Evolutionary conservation across 2,329 filamentous ascomycete genomes (phyloP), one percentile per base, ranked within the genome.

Genomic region (Fonsecaea erecta): DNA sequence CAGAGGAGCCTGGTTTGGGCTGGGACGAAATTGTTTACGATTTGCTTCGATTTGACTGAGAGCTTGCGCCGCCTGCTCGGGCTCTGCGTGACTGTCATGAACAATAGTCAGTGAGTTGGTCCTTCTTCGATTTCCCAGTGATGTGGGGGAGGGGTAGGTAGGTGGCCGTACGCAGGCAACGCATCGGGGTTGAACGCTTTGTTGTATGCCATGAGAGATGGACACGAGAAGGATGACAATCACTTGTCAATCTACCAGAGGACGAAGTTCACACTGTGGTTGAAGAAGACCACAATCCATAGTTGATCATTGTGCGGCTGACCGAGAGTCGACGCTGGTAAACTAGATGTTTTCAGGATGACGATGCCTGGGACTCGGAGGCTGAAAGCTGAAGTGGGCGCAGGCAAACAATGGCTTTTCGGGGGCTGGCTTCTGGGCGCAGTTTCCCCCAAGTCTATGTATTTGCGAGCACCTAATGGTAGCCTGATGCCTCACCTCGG

Each of bases 151-250:
- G 55, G 58, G 48, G 62, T 55, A 7, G 48, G 62, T 55, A 7
- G 12, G 40, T 32, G 32, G 62, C 80, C 89, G 81, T 84, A 95
- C 90, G 92, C 92, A 76, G 94, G 94, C 70, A 99, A 87, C 76
- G 93, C 91, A 82, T 99, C 94, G 35, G 93, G 93, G 78, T 99
- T 96, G 82, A 93, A 95, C 62, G 90, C 87, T 77, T 88, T 88
- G 80, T 96, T 96, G 84, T 98, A 98, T 63, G 94, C 94, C 94
- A 98, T 98, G 18, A 35, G 48, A 9, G 28, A 57, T 37, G n/a
- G n/a, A 16, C 3, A 11, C 11, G 21, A 14, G 24, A 11, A 52
- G 55, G 12, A 52, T 30, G 11, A 48, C n/a, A 35, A 12, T 34
- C 1, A 12, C 9, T 4, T 7, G 12, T 37, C 24, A 24, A 18